Base-by-base conservation (phyloP, 2,329 filamentous ascomycete species). In the Myriosclerotinia scirpicola region DNA sequence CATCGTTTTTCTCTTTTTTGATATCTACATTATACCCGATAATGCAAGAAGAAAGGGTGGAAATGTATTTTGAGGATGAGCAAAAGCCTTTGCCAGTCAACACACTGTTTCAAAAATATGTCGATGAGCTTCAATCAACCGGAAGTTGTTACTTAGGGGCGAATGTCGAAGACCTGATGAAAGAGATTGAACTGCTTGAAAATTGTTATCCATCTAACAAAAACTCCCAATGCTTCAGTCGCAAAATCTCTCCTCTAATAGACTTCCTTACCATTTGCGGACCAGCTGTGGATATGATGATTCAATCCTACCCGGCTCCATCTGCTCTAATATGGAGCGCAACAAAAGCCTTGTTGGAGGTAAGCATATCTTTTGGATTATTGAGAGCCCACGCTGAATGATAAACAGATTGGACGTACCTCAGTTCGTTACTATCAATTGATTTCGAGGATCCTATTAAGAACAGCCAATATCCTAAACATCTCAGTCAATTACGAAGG, bases 151-250 rank as follows among this genome's bases (percentile, higher is more conserved):
- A 26, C 46, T 11, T 61, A 20, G 52, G n/a, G 11, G 38, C 64
- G 8, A 60, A 65, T 40, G 56, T 65, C 36, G 64, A 65, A 60
- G 64, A 61, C 38, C 17, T 61, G 12, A 42, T 60, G 54, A 44
- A 54, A 26, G 64, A 65, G 53, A 30, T 65, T 20, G 56, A 65
- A 65, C 20, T 44, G 9, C 46, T 65, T 38, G 64, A 42, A 52
- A 40, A 54, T 22, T 34, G 38, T 20, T 61, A 65, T 65, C 42
- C 64, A 46, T 60, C 46, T 11, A 65, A 61, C n/a, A 15, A 48
- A 50, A 26, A 26, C 26, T 65, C 38, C 20, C 22, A 30, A 22
- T 17, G 12, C 36, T 30, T 56, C 30, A 20, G 46, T 53, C 54
- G 38, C 22, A 61, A 53, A 36, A 61, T 65, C 22, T 42, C 64